Base-by-base conservation (phyloP, 768 basidiomycete species). In the Lentinula raphanica region DNA sequence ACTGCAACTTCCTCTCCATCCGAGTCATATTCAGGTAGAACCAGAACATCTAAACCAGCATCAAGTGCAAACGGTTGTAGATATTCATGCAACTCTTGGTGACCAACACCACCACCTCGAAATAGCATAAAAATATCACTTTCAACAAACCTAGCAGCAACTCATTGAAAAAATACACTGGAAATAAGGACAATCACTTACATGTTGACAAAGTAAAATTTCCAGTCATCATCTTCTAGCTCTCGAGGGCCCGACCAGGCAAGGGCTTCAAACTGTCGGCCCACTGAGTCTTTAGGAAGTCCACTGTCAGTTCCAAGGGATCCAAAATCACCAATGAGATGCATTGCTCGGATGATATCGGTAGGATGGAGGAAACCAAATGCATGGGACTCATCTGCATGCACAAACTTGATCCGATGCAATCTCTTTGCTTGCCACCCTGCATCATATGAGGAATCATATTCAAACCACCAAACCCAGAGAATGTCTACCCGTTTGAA, bases 381-480 rank as follows among this genome's bases (percentile, higher is more conserved):
- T 19, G 21, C 28, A 31, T 17, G 6, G 8, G 5, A 6, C 6
- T 19, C 27, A 50, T 11, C 13, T 7, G 49, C 49, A 46, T 46
- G 11, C 8, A 46, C 8, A 28, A 50, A 50, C 21, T 50, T 23
- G 21, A 50, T 25, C 11, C 49, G 49, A 28, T 50, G 28, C 21
- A 50, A 28, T 5, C 49, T 15, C 21, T 54, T 45, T 3, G 56
- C 35, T 42, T 32, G 31, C 38, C 55, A 56, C 5, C 68, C 66
- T 21, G 58, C 44, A 6, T 39, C 5, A 23, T 59, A 46, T 23
- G 31, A 28, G 19, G 54, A 29, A 27, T 71, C 64, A 15, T 44
- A 44, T 0, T 60, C 54, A 54, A 68, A 67, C 66, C 66, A 69
- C 1, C 61, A 53, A 3, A 74, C 66, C 59, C 66, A 72, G 1